A percentile compares a stretch with the other conserved stretches of the same genome.
These are phyloP conservation scores for Aureobasidium lini DNA, from an alignment of 2,329 filamentous ascomycete species.

Conservation along the genomic window DNA sequence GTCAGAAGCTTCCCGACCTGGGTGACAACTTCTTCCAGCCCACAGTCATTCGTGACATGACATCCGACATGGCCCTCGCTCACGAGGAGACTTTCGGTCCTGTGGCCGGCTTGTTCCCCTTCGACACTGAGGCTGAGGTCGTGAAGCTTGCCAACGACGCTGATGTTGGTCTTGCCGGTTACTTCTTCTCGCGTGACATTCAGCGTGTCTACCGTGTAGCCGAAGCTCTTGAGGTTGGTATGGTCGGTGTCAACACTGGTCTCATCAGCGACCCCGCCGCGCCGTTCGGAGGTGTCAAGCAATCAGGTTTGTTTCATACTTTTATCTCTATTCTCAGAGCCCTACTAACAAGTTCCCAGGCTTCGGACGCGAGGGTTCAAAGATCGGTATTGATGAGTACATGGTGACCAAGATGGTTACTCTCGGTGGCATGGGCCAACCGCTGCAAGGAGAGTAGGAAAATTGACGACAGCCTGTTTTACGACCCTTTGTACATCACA, in stretches of 20 bases:
- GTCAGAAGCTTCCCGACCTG: conserved; percentile 63
- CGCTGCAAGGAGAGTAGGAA: conserved; percentile 38
- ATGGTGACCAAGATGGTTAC: conserved; percentile 40
- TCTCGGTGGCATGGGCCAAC: conserved; percentile 54
- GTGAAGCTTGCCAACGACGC: conserved; percentile 72
- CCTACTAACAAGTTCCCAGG: conserved; percentile 27
- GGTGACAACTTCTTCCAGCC: conserved; percentile 84
- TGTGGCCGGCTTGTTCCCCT: conserved; percentile 81
- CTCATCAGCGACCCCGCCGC: conserved; percentile 42
- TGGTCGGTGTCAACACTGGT: conserved; percentile 61
- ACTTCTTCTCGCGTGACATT: conserved; percentile 71
- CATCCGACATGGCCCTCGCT: conserved; percentile 72
- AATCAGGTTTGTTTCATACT: conserved; percentile 15
- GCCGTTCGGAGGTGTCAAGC: conserved; percentile 35
- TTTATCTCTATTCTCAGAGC: conserved; percentile 31
- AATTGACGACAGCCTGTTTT: background rate
- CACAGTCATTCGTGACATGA: conserved; percentile 85
- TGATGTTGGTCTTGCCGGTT: conserved; percentile 84
- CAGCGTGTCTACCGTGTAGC: conserved; percentile 53
- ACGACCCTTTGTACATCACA: background rate
- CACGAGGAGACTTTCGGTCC: conserved; percentile 93
- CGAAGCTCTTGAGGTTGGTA: conserved; percentile 69
- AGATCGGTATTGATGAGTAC: conserved; percentile 45
- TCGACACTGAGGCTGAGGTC: conserved; percentile 83
- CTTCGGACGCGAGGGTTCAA: conserved; percentile 45